A percentile compares a stretch with the other conserved stretches of the same genome.
Conservation (phyloP, 2,329 filamentous ascomycete genomes). For the Penicillium sp. region DNA sequence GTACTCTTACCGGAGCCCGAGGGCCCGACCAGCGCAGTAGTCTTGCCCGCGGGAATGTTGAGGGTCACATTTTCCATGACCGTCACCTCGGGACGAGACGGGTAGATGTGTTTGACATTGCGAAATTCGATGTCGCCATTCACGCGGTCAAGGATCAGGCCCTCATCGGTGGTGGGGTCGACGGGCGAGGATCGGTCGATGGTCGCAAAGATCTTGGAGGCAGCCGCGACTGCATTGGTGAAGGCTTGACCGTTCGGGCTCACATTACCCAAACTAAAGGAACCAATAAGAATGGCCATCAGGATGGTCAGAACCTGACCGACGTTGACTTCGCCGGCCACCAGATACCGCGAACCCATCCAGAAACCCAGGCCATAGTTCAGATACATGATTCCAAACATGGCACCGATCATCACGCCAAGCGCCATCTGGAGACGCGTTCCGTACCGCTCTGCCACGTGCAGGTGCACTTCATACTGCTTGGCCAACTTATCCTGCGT, state of each 20-base stretch:
- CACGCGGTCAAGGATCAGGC: conserved; percentile 69
- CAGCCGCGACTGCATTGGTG: conserved; percentile 75
- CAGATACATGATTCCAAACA: conserved; percentile 81
- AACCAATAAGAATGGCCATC: conserved; percentile 88
- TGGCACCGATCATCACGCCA: conserved; percentile 73
- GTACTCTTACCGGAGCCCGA: conserved; percentile 95
- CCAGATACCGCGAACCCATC: conserved; percentile 75
- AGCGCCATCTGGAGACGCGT: conserved; percentile 70
- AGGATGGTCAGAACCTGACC: conserved; percentile 77
- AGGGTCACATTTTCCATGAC: conserved; percentile 84
- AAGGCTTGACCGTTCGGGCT: conserved; percentile 85
- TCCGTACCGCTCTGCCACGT: conserved; percentile 70
- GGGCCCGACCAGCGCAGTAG: conserved; percentile 87
- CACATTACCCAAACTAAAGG: conserved; percentile 85
- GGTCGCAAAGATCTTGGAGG: conserved; percentile 86
- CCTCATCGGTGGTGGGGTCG: conserved; percentile 68
- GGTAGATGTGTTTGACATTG: conserved; percentile 88
- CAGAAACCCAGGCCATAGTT: conserved; percentile 88
- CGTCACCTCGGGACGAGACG: conserved; percentile 82
- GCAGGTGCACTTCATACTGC: conserved; percentile 76
- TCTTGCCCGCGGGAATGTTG: conserved; percentile 80
- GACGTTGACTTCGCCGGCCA: conserved; percentile 63
- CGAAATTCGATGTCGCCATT: conserved; percentile 76
- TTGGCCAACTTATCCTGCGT: conserved; percentile 88
- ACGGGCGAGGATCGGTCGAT: conserved; percentile 86